Conservation (phyloP, 169 alveolate genomes). For the Plasmodium chabaudi region DNA sequence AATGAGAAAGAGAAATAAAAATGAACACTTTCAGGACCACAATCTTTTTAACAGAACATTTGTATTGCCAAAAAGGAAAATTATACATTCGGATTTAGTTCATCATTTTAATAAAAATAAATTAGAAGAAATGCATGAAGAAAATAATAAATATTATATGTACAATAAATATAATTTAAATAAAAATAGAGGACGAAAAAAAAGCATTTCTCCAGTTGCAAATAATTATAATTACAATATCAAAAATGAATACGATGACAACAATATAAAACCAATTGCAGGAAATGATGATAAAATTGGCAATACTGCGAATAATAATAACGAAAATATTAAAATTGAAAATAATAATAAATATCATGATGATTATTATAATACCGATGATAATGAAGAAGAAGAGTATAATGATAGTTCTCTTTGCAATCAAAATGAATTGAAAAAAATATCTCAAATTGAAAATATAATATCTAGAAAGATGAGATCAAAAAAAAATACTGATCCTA, state of each 20-base stretch:
- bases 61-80: conserved; percentile 4
- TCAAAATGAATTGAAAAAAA: conserved; percentile 44
- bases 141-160: conserved; percentile 9
- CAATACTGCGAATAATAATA: too few relatives aligned
- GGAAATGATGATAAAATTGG: too few relatives aligned
- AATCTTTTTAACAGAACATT: background rate
- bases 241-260: too few relatives aligned
- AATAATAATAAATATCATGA: too few relatives aligned
- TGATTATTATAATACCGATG: too few relatives aligned
- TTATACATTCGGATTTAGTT: background rate
- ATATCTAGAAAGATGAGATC: conserved; percentile 44
- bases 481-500: background rate
- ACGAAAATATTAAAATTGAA: too few relatives aligned
- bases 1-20: background rate
- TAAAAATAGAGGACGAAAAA: conserved; percentile 5
- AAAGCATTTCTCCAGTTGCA: background rate
- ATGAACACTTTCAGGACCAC: background rate
- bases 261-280: too few relatives aligned
- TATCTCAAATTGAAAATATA: conserved; percentile 53
- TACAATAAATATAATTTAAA: conserved; percentile 10
- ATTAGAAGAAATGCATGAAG: background rate
- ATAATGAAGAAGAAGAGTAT: background rate
- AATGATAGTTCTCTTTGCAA: conserved; percentile 13
- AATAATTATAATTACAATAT: background rate
- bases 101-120: background rate